Evolutionary conservation across 2,329 filamentous ascomycete species (phyloP).

Genomic region (Sarocladium oryzae): DNA sequence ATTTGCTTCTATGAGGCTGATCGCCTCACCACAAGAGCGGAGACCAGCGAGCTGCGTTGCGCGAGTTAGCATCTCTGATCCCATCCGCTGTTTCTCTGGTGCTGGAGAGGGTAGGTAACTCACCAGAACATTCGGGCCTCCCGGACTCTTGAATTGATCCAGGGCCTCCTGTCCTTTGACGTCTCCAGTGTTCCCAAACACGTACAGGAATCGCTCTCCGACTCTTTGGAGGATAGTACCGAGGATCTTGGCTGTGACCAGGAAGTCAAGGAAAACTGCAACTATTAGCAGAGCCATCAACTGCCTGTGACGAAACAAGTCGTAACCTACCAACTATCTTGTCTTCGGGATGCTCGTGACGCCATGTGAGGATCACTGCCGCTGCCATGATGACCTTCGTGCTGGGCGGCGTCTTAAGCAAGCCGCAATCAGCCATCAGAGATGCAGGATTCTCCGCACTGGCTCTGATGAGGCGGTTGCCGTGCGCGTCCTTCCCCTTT

Average conservation of each 20-base stretch:
- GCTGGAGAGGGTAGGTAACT: too few relatives aligned
- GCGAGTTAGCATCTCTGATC: too few relatives aligned
- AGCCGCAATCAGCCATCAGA: neutral
- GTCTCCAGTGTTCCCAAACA: conserved; percentile 20
- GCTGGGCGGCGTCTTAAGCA: conserved; percentile 16
- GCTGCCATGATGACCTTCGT: conserved; percentile 26
- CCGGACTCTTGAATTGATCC: conserved; percentile 14
- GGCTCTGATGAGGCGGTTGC: neutral
- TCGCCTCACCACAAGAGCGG: conserved; percentile 28
- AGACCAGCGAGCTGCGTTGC: conserved; percentile 27
- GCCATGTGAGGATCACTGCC: conserved; percentile 26
- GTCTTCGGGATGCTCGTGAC: conserved; percentile 20
- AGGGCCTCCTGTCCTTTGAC: conserved; percentile 17
- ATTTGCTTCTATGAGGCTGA: conserved; percentile 38
- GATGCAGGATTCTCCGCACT: neutral
- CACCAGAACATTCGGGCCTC: conserved; percentile 27
- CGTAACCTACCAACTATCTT: conserved; percentile 31
- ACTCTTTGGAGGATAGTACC: conserved; percentile 27
- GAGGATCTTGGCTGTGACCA: conserved; percentile 24
- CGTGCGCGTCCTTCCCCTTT: neutral
- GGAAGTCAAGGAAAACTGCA: conserved; percentile 31
- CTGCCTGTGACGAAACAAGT: too few relatives aligned
- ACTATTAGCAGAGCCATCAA: too few relatives aligned
- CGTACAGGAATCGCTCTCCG: conserved; percentile 30
- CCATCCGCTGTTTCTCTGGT: too few relatives aligned